phyloP scores from a whole-genome alignment of 2,329 filamentous ascomycete genomes.

The Botrytis squamosa region DNA sequence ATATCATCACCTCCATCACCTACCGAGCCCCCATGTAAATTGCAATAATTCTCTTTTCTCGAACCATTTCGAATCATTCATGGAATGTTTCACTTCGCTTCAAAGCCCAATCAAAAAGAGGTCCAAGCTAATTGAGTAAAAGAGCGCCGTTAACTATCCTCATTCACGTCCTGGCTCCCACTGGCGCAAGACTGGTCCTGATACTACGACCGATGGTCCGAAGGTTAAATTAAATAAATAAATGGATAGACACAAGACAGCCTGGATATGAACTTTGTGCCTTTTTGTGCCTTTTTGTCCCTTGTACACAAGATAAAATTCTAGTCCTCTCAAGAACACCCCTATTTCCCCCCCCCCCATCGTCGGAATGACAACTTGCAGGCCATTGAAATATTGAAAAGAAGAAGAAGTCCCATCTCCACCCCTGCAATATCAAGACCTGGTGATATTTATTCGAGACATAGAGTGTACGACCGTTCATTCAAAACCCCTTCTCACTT shows the following conservation, averaged over 20 bases:
- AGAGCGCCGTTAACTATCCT: background rate
- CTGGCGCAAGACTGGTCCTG: background rate
- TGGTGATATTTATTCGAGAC: conserved; percentile 32
- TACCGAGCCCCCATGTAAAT: background rate
- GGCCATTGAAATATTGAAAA: background rate
- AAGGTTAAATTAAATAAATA: background rate
- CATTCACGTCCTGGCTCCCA: background rate
- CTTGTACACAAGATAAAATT: background rate
- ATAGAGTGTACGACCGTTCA: conserved; percentile 23
- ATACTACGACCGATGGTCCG: conserved; percentile 5
- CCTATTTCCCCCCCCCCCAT: background rate
- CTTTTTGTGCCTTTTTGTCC: background rate
- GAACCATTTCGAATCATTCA: conserved; percentile 6
- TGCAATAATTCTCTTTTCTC: background rate
- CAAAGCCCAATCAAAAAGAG: conserved; percentile 16
- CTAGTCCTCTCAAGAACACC: conserved; percentile 1
- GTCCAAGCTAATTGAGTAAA: conserved; percentile 7
- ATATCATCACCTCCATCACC: background rate
- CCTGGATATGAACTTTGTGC: background rate
- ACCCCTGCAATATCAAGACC: conserved; percentile 27
- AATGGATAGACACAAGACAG: background rate
- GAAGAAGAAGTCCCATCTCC: conserved; percentile 13
- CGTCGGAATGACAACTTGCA: background rate
- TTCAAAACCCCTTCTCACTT: conserved; percentile 11
- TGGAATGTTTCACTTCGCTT: conserved; percentile 20